Evolutionary conservation across 306 rosid species (phyloP).

Genomic region (Alnus rubra): DNA sequence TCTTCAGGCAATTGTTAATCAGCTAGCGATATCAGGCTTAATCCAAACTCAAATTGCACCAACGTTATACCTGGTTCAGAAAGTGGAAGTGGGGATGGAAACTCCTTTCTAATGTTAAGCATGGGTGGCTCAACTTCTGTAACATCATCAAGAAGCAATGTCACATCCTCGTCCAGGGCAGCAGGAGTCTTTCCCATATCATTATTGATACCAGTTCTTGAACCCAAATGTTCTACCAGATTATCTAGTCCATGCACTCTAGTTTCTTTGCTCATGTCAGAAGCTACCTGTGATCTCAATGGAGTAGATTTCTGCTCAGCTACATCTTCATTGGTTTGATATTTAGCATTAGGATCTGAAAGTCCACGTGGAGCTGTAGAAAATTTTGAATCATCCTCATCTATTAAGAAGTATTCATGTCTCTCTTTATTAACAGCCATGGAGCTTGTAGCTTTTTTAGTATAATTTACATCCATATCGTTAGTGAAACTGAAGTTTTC

Average conservation of each 20-base stretch:
- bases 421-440: slow-evolving; percentile 25
- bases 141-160: slow-evolving; percentile 33
- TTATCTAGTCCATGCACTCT: slow-evolving; percentile 28
- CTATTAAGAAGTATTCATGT: slow-evolving; percentile 30
- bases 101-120: slow-evolving; percentile 72
- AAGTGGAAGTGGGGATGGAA: slow-evolving; percentile 36
- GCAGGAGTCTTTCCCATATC: slow-evolving; percentile 34
- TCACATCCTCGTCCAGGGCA: slow-evolving; percentile 51
- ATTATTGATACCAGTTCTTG: slow-evolving; percentile 31
- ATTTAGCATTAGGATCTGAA: slow-evolving; percentile 29
- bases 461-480: slow-evolving; percentile 27
- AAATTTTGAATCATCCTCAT: slow-evolving; percentile 40
- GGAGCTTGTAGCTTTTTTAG: slow-evolving; percentile 29
- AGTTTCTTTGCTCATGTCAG: slow-evolving; percentile 30
- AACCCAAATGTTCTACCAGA: slow-evolving; percentile 27
- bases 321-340: slow-evolving; percentile 27
- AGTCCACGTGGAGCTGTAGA: slow-evolving; percentile 20
- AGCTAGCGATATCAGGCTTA: not conserved
- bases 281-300: slow-evolving; percentile 32
- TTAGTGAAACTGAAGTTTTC: slow-evolving; percentile 26
- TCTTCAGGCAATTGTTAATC: slow-evolving; percentile 12
- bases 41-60: slow-evolving; percentile 30
- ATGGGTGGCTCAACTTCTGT: slow-evolving; percentile 41
- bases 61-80: slow-evolving; percentile 56
- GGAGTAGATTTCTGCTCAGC: slow-evolving; percentile 33